Conservation (phyloP, 1,284 basidiomycete genomes). For the Thecaphora thlaspeos region DNA sequence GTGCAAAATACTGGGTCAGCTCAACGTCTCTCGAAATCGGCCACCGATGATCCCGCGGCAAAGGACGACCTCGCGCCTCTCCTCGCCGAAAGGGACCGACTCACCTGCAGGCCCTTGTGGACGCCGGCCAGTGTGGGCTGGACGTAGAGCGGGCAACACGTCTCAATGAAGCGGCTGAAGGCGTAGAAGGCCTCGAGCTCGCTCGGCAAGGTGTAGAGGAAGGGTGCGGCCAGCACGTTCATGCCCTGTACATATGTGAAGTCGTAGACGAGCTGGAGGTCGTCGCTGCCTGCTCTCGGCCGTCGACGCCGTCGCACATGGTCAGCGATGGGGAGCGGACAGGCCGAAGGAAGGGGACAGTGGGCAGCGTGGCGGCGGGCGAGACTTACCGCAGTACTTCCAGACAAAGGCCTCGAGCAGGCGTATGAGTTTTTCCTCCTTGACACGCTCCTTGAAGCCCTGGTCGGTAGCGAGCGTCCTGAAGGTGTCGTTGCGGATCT, state of each 20-base stretch:
- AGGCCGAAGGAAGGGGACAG: background rate
- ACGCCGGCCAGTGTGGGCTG: conserved; percentile 93
- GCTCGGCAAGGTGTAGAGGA: conserved; percentile 90
- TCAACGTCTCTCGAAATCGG: too few species aligned
- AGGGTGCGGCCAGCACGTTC: conserved; percentile 96
- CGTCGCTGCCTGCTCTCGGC: conserved; percentile 63
- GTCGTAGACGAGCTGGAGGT: conserved; percentile 60
- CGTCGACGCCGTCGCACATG: conserved; percentile 57
- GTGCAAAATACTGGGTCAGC: too few species aligned
- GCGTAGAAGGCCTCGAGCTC: conserved; percentile 95
- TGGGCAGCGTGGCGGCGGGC: background rate
- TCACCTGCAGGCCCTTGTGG: conserved; percentile 84
- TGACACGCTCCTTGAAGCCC: conserved; percentile 89
- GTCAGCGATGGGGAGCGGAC: background rate
- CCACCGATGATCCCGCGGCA: too few species aligned
- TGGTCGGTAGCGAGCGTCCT: conserved; percentile 92
- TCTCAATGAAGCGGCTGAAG: conserved; percentile 90
- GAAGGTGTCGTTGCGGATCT: conserved; percentile 64
- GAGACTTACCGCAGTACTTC: conserved; percentile 73
- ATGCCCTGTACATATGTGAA: conserved; percentile 97
- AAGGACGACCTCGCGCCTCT: too few species aligned
- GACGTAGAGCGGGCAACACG: conserved; percentile 87
- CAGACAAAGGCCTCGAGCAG: conserved; percentile 95
- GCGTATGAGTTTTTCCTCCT: conserved; percentile 93
- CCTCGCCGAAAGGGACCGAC: conserved; percentile 33